Conservation (phyloP, 2,329 filamentous ascomycete species). For the Triangularia verruculosa region DNA sequence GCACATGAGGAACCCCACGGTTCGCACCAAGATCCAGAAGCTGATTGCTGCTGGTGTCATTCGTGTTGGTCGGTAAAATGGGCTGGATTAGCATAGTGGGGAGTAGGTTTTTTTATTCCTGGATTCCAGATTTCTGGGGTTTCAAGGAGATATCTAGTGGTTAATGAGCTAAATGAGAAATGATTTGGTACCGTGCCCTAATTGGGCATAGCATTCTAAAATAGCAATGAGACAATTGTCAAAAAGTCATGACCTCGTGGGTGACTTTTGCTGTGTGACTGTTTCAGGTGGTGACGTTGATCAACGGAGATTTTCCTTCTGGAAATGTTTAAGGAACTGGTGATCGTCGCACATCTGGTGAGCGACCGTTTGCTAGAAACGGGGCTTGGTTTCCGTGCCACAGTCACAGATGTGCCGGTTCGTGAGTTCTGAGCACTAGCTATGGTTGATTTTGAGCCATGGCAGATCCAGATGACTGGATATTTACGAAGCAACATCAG, state of each 20-base stretch:
- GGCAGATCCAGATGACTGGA: too few relatives aligned
- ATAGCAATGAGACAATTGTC: neutral
- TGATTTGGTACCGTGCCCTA: slow-evolving; percentile 12
- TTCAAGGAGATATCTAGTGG: slow-evolving; percentile 4
- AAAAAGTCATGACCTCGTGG: neutral
- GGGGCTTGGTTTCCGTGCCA: neutral
- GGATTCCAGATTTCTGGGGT: neutral
- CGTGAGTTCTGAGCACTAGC: too few relatives aligned
- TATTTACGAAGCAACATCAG: too few relatives aligned
- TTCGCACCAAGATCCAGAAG: slow-evolving; percentile 90
- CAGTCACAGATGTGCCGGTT: neutral
- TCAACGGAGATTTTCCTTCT: neutral
- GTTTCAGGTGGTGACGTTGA: neutral
- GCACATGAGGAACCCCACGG: slow-evolving; percentile 90
- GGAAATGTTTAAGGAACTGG: neutral
- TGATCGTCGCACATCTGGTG: neutral
- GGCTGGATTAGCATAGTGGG: neutral
- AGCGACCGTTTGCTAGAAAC: neutral
- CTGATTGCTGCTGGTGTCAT: slow-evolving; percentile 91
- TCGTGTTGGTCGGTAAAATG: slow-evolving; percentile 55
- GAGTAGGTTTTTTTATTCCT: neutral
- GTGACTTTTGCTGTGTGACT: neutral
- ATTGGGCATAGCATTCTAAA: neutral
- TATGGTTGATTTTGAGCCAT: neutral
- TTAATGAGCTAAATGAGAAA: slow-evolving; percentile 26